These are phyloP conservation scores for Chytridium lagenaria DNA, from an alignment of 371 early-diverging fungal species.

Conservation along the genomic window DNA sequence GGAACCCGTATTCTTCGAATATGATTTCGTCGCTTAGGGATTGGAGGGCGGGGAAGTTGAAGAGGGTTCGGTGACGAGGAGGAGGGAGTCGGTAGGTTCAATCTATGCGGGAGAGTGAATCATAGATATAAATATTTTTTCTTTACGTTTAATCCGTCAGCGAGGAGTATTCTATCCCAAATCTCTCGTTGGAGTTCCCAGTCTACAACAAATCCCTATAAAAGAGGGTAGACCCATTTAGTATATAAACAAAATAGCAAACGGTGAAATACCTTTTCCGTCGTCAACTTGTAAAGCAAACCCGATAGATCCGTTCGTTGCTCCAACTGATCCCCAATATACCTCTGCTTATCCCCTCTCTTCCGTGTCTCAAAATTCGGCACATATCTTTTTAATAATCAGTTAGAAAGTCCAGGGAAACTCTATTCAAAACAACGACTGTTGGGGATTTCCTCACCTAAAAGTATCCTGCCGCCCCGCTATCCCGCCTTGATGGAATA, in stretches of 20 bases:
- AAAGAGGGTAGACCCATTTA: background rate
- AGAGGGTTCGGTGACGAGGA: conserved; percentile 82
- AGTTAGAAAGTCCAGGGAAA: background rate
- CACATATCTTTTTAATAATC: conserved; percentile 53
- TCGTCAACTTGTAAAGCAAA: conserved; percentile 75
- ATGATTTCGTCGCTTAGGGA: conserved; percentile 79
- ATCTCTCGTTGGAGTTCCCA: conserved; percentile 81
- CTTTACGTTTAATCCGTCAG: conserved; percentile 22
- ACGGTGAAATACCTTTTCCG: conserved; percentile 69
- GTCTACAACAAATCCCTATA: conserved; percentile 72
- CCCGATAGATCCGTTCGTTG: conserved; percentile 75
- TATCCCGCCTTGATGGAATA: conserved; percentile 4
- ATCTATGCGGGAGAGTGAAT: conserved; percentile 47
- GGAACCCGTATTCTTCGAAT: conserved; percentile 85
- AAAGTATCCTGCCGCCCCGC: conserved; percentile 5
- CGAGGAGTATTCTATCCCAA: conserved; percentile 72
- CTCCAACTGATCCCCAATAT: conserved; percentile 64
- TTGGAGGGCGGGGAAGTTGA: conserved; percentile 77
- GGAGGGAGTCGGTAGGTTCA: conserved; percentile 65
- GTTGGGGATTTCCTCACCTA: too few relatives aligned
- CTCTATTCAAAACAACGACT: too few relatives aligned
- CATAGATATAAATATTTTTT: background rate
- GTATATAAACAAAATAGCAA: background rate
- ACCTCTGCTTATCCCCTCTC: conserved; percentile 58
- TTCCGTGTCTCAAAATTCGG: conserved; percentile 73